Conservation (phyloP, 2,329 filamentous ascomycete species). For the Shiraia sp. region DNA sequence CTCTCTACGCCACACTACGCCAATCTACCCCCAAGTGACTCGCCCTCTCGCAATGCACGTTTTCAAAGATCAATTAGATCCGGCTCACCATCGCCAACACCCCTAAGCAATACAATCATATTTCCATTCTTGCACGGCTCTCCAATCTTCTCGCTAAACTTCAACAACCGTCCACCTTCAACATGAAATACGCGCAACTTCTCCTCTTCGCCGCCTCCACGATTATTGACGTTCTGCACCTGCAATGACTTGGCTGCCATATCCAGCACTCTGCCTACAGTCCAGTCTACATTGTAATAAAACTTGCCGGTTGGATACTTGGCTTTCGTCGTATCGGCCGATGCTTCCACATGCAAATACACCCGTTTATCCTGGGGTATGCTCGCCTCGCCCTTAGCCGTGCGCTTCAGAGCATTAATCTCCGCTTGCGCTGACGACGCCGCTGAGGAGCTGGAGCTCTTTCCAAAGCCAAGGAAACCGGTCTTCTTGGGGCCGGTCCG, state of each 20-base stretch:
- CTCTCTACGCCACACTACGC: constrained; percentile 1
- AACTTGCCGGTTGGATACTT: constrained; percentile 71
- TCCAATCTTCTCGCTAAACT: constrained; percentile 86
- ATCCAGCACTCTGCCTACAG: constrained; percentile 81
- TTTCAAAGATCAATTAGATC: constrained; percentile 67
- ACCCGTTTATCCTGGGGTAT: constrained; percentile 81
- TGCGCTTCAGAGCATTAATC: constrained; percentile 78
- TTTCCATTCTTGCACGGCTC: constrained; percentile 76
- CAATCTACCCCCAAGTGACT: background rate
- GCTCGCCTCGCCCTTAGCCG: constrained; percentile 87
- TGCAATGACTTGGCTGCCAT: constrained; percentile 76
- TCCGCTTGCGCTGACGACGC: constrained; percentile 69
- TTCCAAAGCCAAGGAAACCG: constrained; percentile 29
- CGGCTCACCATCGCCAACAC: constrained; percentile 77
- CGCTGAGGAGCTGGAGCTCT: constrained; percentile 18
- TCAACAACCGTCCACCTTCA: constrained; percentile 81
- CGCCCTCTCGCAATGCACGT: no score
- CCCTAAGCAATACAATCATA: constrained; percentile 84
- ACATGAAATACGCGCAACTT: constrained; percentile 90
- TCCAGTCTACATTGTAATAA: constrained; percentile 71
- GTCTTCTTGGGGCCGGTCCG: constrained; percentile 22
- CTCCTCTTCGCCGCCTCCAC: constrained; percentile 73
- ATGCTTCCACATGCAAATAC: constrained; percentile 88
- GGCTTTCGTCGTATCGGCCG: constrained; percentile 79
- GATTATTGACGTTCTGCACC: constrained; percentile 83